Evolutionary conservation across 2,329 filamentous ascomycete genomes (phyloP), one percentile per base, ranked within the genome.

Genomic region (Alternaria gaisen): DNA sequence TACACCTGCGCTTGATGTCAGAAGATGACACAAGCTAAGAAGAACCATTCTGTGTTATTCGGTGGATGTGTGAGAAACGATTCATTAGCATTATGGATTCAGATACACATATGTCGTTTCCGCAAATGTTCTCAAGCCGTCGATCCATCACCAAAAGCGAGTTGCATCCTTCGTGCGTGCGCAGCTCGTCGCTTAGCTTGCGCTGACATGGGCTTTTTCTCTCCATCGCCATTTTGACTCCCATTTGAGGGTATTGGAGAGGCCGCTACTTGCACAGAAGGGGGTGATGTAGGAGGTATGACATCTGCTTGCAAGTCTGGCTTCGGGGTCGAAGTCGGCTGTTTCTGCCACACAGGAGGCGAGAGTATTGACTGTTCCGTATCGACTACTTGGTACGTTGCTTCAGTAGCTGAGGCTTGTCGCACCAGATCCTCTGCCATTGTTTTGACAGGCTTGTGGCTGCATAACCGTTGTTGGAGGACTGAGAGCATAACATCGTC

Each of bases 161-260:
- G 53, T 26, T 71, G 60, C 72, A 77, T 72, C 22, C 71, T 62
- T 36, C 69, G 48, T 24, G 67, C 65, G 52, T 75, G 72, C 9
- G 70, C 71, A 36, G 66, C 62, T 50, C 72, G 63, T 38, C 74
- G 60, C 34, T 70, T 76, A 9, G 67, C 68, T 55, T 72, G 65
- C 7, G 72, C 66, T 8, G 69, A 65, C 61, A 69, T 65, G 6
- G 67, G 58, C 22, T 58, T 61, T 12, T 47, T 58, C 50, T 22
- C 34, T 2, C 3, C 50, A 42, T 10, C 24, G 1, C 24, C 16
- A 12, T 48, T 30, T 11, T 46, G 43, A 18, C 30, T 52, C n/a
- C 28, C 24, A 18, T 36, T 40, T 1, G 28, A 43, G 11, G 42
- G 22, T 12, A 28, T 20, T 12, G 32, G 14, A 24, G 7, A 10